A percentile compares a stretch with the other conserved stretches of the same genome.
Evolutionary conservation across 176 grass and related monocot genomes (phyloP).

Genomic region (Musa acuminata): DNA sequence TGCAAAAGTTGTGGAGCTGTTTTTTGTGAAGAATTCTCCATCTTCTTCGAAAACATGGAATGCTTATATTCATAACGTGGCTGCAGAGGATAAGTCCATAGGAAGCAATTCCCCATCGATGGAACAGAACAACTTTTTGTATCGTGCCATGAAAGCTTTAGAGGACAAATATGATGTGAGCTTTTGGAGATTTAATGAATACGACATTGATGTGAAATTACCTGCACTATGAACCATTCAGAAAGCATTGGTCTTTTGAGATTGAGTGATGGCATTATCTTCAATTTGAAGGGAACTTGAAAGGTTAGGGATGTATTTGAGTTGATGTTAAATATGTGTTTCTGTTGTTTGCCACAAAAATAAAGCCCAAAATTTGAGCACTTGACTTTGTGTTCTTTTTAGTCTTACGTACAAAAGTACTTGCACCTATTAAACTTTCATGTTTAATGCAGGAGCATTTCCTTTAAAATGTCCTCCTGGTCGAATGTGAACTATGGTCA

Average conservation of each 20-base stretch:
- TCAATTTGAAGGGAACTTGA: slow-evolving; percentile 50
- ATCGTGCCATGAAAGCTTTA: slow-evolving; percentile 32
- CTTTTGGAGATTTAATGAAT: slow-evolving; percentile 44
- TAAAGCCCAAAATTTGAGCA: too few species aligned
- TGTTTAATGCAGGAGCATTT: not conserved
- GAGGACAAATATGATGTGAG: slow-evolving; percentile 24
- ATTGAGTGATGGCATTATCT: slow-evolving; percentile 21
- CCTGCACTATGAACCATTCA: slow-evolving; percentile 27
- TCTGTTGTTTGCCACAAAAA: slow-evolving; percentile 53
- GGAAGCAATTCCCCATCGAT: slow-evolving; percentile 10
- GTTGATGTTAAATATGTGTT: slow-evolving; percentile 68
- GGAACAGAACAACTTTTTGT: slow-evolving; percentile 31
- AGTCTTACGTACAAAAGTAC: too few species aligned
- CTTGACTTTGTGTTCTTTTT: too few species aligned
- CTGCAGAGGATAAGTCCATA: slow-evolving; percentile 21
- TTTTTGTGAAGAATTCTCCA: slow-evolving; percentile 59
- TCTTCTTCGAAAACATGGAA: slow-evolving; percentile 46
- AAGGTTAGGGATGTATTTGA: slow-evolving; percentile 53
- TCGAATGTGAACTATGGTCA: too few species aligned
- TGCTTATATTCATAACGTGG: slow-evolving; percentile 32
- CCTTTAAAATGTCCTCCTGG: too few species aligned
- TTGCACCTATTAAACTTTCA: too few species aligned
- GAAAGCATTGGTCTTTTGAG: slow-evolving; percentile 48
- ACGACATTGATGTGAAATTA: slow-evolving; percentile 32
- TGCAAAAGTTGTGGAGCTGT: slow-evolving; percentile 40